Evolutionary conservation across 495 filamentous ascomycete species (phyloP).

Genomic region (Hypoxylon lenormandii): DNA sequence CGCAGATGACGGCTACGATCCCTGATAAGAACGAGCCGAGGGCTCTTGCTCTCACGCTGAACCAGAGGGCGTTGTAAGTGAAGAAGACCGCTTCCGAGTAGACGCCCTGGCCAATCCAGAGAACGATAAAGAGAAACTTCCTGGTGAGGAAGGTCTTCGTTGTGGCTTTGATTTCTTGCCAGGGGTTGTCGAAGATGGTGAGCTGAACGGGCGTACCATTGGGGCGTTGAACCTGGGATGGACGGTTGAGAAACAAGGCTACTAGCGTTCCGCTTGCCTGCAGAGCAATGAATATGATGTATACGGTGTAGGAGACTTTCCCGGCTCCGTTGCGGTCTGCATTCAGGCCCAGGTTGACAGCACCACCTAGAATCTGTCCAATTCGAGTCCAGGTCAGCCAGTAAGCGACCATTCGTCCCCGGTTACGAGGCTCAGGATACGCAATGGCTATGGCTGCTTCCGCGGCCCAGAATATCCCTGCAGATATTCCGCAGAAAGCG

Average conservation of each 20-base stretch:
- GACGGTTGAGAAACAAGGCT: slow-evolving; percentile 65
- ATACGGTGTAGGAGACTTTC: slow-evolving; percentile 71
- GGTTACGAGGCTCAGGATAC: slow-evolving; percentile 73
- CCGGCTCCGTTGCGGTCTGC: slow-evolving; percentile 64
- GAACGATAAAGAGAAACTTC: slow-evolving; percentile 68
- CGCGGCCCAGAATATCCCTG: slow-evolving; percentile 75
- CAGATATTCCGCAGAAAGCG: slow-evolving; percentile 72
- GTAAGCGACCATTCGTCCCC: slow-evolving; percentile 69
- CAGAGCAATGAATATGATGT: slow-evolving; percentile 70
- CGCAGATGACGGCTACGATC: slow-evolving; percentile 67
- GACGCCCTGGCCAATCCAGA: slow-evolving; percentile 71
- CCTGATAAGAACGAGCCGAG: slow-evolving; percentile 72
- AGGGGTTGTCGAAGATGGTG: slow-evolving; percentile 59
- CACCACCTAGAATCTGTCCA: slow-evolving; percentile 73
- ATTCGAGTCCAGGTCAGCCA: slow-evolving; percentile 72
- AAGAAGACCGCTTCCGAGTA: slow-evolving; percentile 73
- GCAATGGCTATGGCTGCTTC: slow-evolving; percentile 73
- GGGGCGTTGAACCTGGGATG: slow-evolving; percentile 66
- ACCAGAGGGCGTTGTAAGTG: slow-evolving; percentile 69
- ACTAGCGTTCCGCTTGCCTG: slow-evolving; percentile 69
- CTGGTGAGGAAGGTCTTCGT: slow-evolving; percentile 63
- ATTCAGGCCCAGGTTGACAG: slow-evolving; percentile 73
- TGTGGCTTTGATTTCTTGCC: slow-evolving; percentile 65
- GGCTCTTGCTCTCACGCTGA: slow-evolving; percentile 71
- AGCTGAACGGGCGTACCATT: slow-evolving; percentile 67